A percentile compares a stretch with the other conserved stretches of the same genome.
Conservation (phyloP, 352 stramenopile species). For the Phytophthora pseudosyringae region DNA sequence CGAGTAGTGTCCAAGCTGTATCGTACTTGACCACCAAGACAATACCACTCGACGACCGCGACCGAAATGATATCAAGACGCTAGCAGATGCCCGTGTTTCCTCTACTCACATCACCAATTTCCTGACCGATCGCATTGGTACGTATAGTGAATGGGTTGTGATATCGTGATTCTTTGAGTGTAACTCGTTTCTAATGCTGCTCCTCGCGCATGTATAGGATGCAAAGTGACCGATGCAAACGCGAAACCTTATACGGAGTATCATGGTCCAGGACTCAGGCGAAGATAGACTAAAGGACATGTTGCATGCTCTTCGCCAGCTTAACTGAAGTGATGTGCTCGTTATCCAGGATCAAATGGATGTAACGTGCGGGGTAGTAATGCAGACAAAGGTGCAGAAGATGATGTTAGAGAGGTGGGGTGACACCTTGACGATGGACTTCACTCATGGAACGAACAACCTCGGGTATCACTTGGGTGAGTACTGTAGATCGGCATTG, state of each 20-base stretch:
- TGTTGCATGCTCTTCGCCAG: background rate
- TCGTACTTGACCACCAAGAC: background rate
- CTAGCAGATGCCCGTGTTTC: slow-evolving; percentile 6
- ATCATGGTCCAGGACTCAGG: background rate
- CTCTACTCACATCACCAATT: slow-evolving; percentile 10
- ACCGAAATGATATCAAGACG: slow-evolving; percentile 7
- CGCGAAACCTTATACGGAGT: no score
- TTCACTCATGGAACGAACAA: slow-evolving; percentile 36
- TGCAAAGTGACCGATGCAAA: no score
- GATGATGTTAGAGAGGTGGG: slow-evolving; percentile 27
- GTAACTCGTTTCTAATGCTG: background rate
- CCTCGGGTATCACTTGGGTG: slow-evolving; percentile 26
- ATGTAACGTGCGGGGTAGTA: slow-evolving; percentile 13
- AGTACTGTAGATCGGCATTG: background rate
- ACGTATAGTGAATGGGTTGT: background rate
- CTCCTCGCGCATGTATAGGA: no score
- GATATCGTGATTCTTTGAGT: background rate
- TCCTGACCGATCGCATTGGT: slow-evolving; percentile 20
- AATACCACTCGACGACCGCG: slow-evolving; percentile 5
- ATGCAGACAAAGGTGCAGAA: slow-evolving; percentile 26
- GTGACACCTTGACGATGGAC: slow-evolving; percentile 30
- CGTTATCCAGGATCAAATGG: slow-evolving; percentile 26
- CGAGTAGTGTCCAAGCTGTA: no score
- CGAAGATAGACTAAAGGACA: slow-evolving; percentile 14
- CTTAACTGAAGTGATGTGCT: background rate